Base-by-base conservation (phyloP, 129 eudicot genomes). In the Flaveria sonorensis region DNA sequence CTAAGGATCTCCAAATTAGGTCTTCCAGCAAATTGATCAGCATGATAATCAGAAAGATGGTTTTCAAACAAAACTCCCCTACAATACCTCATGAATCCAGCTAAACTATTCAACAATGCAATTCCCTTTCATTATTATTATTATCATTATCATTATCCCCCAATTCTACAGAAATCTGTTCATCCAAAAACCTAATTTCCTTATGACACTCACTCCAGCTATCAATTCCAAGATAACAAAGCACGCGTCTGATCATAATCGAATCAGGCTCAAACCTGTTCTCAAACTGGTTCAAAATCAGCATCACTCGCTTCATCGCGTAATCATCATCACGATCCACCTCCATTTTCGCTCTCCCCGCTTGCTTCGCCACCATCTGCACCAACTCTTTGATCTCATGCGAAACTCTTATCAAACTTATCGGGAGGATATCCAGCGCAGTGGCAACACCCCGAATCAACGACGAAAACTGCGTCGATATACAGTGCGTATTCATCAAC, bases 71-170 rank as follows among this genome's bases (percentile, higher is more conserved):
- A 36, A 73, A 87, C 86, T 13, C 91, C 92, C 68, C 98, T 85
- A 75, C 93, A 89, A 68, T 93, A 93, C 61, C 85, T 72, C 90
- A 93, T 84, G 23, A 91, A 82, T 39, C 97, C 96, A 42, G 87
- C 62, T 30, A 91, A 83, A 77, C 92, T 85, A 74, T 83, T 84
- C 7, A 88, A n/a, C 36, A 90, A 57, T 83, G 83, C 39, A 87
- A 23, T 32, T 90, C 98, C 47, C 88, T 81, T 42, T 86, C 87
- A 32, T 76, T 73, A 19, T 71, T 15, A 2, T 57, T 30, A 30
- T 30, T 30, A 30, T 30, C 3, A 4, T 30, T 70, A 4, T 36
- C 3, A 36, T 36, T 36, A 36, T 81, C 82, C 32, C 48, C 7
- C 43, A 79, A 81, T 26, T 79, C 84, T 10, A 47, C 68, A 70